These are phyloP conservation scores for Pyrus pyrifolia DNA, from an alignment of 306 rosid genomes.

Conservation along the genomic window DNA sequence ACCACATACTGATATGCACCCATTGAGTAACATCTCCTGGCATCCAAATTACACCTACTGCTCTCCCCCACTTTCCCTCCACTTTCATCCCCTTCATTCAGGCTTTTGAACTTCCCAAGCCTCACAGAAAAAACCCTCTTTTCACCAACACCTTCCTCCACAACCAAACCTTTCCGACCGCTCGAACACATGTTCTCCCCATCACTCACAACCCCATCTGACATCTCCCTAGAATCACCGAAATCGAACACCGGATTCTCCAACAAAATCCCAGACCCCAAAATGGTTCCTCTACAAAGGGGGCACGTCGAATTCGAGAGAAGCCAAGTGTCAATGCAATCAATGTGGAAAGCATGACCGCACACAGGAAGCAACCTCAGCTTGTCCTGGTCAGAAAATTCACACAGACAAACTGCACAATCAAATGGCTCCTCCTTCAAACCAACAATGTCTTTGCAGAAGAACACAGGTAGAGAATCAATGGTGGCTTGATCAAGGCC, in stretches of 20 bases:
- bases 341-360: slow-evolving; percentile 77
- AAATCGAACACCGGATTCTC: slow-evolving; percentile 29
- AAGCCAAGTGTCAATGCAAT: slow-evolving; percentile 88
- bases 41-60: slow-evolving; percentile 42
- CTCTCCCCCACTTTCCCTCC: slow-evolving; percentile 26
- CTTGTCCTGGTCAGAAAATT: slow-evolving; percentile 53
- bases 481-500: slow-evolving; percentile 69
- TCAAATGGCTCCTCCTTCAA: slow-evolving; percentile 72
- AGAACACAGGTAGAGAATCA: slow-evolving; percentile 66
- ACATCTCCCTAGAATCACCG: slow-evolving; percentile 24
- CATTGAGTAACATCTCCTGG: slow-evolving; percentile 87
- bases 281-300: slow-evolving; percentile 62
- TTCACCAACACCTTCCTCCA: slow-evolving; percentile 29
- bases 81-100: slow-evolving; percentile 15
- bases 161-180: slow-evolving; percentile 9
- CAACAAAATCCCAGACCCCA: slow-evolving; percentile 11
- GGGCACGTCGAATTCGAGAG: slow-evolving; percentile 85
- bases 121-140: slow-evolving; percentile 70
- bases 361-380: slow-evolving; percentile 73
- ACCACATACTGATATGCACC: slow-evolving; percentile 74
- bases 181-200: slow-evolving; percentile 28
- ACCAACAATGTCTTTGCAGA: slow-evolving; percentile 53
- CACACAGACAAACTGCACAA: slow-evolving; percentile 78
- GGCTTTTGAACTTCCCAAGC: slow-evolving; percentile 67
- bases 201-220: slow-evolving; percentile 18